Base-by-base conservation (phyloP, 331 rosid species). In the Quercus lobata region DNA sequence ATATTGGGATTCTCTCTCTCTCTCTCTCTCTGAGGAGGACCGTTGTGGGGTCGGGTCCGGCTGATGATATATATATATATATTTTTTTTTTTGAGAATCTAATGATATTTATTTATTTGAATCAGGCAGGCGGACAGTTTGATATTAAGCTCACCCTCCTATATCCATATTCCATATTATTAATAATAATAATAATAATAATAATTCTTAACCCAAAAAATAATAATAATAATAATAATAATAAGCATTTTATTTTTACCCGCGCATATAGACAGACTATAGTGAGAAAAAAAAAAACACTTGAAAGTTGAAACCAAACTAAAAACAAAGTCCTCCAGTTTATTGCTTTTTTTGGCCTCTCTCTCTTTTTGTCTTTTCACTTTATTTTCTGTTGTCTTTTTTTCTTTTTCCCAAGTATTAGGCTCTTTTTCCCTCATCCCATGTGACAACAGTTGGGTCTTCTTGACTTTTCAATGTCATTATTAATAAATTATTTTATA, bases 1-100 rank as follows among this genome's bases (percentile, higher is more conserved):
- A 75, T 79, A 74, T 55, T 37, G 30, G 72, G 52, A 37, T 5
- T 41, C 57, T 75, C 79, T 24, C 69, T 80, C 62, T 37, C 44
- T 6, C 44, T 37, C 12, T 41, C 11, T 37, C 3, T 7, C 3
- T 11, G 49, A 41, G 49, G 49, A 41, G 46, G 27, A 72, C 69
- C n/a, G 80, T 52, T 41, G 69, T 55, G 17, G 88, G 83, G 83
- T 30, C 88, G 89, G 82, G 81, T 30, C 88, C 89, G 86, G 79
- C 80, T 22, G 30, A 72, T 71, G 87, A 41, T 41, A 27, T 27
- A 27, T 27, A 27, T 27, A 27, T 27, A 27, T 27, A 25, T 25
- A 24, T 22, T 24, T 24, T 24, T 25, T 25, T 27, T 27, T 27
- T 27, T 27, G 29, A 27, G 29, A 27, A 27, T 27, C 29, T 27